Base-by-base conservation (phyloP, 169 alveolate genomes). In the Babesia bigemina region DNA sequence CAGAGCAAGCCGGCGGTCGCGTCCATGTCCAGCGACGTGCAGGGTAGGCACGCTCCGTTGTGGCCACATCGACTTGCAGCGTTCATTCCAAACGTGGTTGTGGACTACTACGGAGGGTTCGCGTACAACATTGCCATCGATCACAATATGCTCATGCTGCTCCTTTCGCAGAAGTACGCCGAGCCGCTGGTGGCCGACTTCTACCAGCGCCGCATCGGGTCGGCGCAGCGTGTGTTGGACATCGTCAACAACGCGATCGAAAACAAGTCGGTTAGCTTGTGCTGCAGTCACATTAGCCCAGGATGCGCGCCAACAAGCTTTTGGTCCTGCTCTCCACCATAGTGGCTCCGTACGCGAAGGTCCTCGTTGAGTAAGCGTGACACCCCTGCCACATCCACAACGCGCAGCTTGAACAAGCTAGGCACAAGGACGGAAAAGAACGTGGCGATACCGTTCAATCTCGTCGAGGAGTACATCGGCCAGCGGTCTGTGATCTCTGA, bases 81-180 rank as follows among this genome's bases (percentile, higher is more conserved):
- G 3, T 78, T 57, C 63, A 59, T 78, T 7, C 86, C 86, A 10
- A 78, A 66, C 66, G 70, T 78, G 14, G 60, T 78, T 6, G 81
- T 78, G 9, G 86, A 78, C 70, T 78, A 53, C 49, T 78, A 78
- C 45, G 86, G 86, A 10, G 86, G 86, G 14, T 78, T 78, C 33
- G 79, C 81, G 10, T 66, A 78, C 74, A 59, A 52, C 52, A 52
- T 78, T 17, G 29, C 69, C 13, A 44, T 78, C 16, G 86, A 78
- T 66, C 75, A 63, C 74, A 78, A 69, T 56, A 61, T 63, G 58
- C 67, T 78, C 12, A 59, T 62, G 55, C 81, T 78, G 17, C 22
- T 55, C 42, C 65, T 78, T 16, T 78, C 81, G 48, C 74, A 69
- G 58, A 19, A 16, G 11, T 59, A 57, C 75, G 39, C 81, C 16